Conservation (phyloP, 352 stramenopile genomes). For the Phytophthora brassicae region DNA sequence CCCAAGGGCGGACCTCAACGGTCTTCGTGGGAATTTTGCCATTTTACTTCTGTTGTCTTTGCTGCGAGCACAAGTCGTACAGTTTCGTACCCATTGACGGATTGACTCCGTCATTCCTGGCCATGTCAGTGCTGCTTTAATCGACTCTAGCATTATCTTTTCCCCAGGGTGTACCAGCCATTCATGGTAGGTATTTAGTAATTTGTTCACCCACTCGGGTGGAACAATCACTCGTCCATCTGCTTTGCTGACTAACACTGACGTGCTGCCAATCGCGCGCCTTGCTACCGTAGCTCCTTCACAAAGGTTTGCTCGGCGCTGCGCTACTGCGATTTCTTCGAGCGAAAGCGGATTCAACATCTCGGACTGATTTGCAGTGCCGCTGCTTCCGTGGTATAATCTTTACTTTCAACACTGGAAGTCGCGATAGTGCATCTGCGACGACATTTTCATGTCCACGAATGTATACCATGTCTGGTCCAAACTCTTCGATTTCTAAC, state of each 20-base stretch:
- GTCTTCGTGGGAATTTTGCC: neutral
- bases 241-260: too few relatives aligned
- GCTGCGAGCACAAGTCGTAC: neutral
- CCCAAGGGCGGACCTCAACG: neutral
- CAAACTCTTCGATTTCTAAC: slow-evolving; percentile 15
- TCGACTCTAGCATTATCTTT: slow-evolving; percentile 6
- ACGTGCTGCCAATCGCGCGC: too few relatives aligned
- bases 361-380: too few relatives aligned
- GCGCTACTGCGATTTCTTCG: too few relatives aligned
- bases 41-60: neutral
- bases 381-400: too few relatives aligned
- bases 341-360: too few relatives aligned
- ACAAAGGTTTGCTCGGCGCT: too few relatives aligned
- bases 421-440: slow-evolving; percentile 1
- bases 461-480: neutral
- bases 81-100: neutral
- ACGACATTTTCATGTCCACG: slow-evolving; percentile 8
- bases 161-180: too few relatives aligned
- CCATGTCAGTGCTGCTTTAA: neutral
- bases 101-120: slow-evolving; percentile 1
- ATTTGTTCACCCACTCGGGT: too few relatives aligned
- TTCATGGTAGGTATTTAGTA: neutral
- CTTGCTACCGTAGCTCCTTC: too few relatives aligned
- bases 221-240: too few relatives aligned
- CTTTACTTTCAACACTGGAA: neutral